These are phyloP conservation scores for Chalara sp. DNA, from an alignment of 2,329 filamentous ascomycete genomes.

Conservation along the genomic window DNA sequence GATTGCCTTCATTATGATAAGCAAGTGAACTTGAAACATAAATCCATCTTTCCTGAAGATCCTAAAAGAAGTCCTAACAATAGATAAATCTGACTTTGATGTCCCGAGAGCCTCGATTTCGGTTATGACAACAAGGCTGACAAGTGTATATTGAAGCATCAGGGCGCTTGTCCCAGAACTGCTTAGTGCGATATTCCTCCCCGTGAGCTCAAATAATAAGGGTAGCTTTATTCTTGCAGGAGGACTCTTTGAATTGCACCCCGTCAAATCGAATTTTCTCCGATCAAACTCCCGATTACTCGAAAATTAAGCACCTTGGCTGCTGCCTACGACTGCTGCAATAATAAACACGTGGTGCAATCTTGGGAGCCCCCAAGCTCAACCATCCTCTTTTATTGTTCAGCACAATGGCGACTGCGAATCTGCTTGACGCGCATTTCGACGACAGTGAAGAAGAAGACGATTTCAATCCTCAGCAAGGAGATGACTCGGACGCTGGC, in stretches of 20 bases:
- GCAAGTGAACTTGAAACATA: not conserved
- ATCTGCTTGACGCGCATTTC: slow-evolving; percentile 20
- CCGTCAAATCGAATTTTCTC: too few species aligned
- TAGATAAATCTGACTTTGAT: too few species aligned
- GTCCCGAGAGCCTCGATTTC: too few species aligned
- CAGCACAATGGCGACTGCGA: slow-evolving; percentile 10
- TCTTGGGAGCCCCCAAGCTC: not conserved
- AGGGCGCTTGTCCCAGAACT: too few species aligned
- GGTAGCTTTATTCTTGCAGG: too few species aligned
- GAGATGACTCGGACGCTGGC: slow-evolving; percentile 61
- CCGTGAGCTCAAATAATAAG: too few species aligned
- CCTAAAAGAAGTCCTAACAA: too few species aligned
- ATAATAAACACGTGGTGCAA: not conserved
- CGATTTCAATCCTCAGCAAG: slow-evolving; percentile 79
- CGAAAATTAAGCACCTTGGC: not conserved
- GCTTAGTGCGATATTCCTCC: too few species aligned
- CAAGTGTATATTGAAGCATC: too few species aligned
- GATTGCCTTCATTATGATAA: slow-evolving; percentile 33
- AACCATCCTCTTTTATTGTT: not conserved
- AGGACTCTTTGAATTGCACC: too few species aligned
- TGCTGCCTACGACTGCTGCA: slow-evolving; percentile 2
- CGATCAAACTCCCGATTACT: too few species aligned
- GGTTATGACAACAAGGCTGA: too few species aligned
- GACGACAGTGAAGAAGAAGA: slow-evolving; percentile 70
- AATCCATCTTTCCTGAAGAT: not conserved